phyloP scores from a whole-genome alignment of 371 early-diverging fungal genomes.

The Rhizomucor pusillus region DNA sequence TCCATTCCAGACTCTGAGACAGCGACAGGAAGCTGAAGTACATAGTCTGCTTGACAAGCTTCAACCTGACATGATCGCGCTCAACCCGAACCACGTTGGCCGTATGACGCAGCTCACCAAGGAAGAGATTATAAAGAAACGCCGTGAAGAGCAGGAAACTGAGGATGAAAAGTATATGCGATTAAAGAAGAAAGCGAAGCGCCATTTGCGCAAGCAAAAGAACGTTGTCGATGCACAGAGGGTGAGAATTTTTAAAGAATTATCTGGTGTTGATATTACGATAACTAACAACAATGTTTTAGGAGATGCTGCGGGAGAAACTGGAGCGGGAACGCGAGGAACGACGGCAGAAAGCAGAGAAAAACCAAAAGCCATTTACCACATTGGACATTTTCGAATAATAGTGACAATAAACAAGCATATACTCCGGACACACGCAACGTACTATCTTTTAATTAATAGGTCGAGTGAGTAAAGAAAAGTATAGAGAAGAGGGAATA shows the following conservation, averaged over 20 bases:
- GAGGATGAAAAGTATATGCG: constrained; percentile 25
- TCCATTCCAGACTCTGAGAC: constrained; percentile 91
- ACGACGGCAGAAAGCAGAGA: constrained; percentile 17
- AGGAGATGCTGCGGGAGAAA: constrained; percentile 25
- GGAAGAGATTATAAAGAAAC: constrained; percentile 32
- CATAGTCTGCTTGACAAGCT: constrained; percentile 88
- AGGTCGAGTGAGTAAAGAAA: too few relatives aligned
- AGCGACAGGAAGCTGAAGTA: constrained; percentile 93
- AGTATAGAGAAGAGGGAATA: too few relatives aligned
- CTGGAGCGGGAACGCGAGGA: constrained; percentile 21
- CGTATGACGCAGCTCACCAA: constrained; percentile 58
- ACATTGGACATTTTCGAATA: constrained; percentile 36
- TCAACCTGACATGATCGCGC: constrained; percentile 86
- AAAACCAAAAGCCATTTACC: constrained; percentile 35
- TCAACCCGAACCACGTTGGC: constrained; percentile 80
- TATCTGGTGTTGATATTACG: neutral
- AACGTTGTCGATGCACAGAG: constrained; percentile 75
- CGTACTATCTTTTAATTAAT: too few relatives aligned
- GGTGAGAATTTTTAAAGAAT: constrained; percentile 26
- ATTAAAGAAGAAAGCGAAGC: constrained; percentile 77
- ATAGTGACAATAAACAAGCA: neutral
- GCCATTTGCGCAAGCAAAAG: constrained; percentile 64
- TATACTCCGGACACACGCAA: too few relatives aligned
- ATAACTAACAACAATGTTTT: neutral
- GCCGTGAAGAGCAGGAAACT: constrained; percentile 51